Conservation (phyloP, 2,329 filamentous ascomycete species). For the Neofusicoccum umdonicola region DNA sequence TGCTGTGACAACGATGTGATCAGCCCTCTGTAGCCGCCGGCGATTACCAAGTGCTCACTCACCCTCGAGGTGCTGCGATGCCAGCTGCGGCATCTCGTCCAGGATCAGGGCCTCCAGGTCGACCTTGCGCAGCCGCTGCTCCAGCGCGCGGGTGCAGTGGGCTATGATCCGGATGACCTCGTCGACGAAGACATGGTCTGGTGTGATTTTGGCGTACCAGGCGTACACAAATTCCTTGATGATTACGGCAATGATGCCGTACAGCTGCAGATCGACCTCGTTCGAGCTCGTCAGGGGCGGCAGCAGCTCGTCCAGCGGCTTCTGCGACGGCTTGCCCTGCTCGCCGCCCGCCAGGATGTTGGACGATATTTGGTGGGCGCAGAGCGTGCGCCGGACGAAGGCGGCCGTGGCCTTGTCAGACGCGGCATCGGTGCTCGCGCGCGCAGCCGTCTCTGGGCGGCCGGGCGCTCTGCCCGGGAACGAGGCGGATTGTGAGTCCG, state of each 20-base stretch:
- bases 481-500: not conserved
- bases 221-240: conserved; percentile 85
- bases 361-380: conserved; percentile 57
- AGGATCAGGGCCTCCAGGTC: conserved; percentile 80
- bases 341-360: conserved; percentile 48
- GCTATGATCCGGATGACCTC: conserved; percentile 89
- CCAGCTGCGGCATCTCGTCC: conserved; percentile 80
- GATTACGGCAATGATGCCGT: conserved; percentile 86
- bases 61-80: conserved; percentile 81
- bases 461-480: not conserved
- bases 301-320: conserved; percentile 75
- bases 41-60: conserved; percentile 31
- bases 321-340: conserved; percentile 56
- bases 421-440: conserved; percentile 19
- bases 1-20: conserved; percentile 49
- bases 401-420: conserved; percentile 77
- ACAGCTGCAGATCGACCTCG: conserved; percentile 88
- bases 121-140: conserved; percentile 78
- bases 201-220: conserved; percentile 92
- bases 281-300: conserved; percentile 93
- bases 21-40: conserved; percentile 23
- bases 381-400: conserved; percentile 81
- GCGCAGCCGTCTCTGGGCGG: not conserved
- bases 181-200: conserved; percentile 81
- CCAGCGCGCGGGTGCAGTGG: conserved; percentile 82